phyloP scores from a whole-genome alignment of 345 rosid species.

The Litchi chinensis region DNA sequence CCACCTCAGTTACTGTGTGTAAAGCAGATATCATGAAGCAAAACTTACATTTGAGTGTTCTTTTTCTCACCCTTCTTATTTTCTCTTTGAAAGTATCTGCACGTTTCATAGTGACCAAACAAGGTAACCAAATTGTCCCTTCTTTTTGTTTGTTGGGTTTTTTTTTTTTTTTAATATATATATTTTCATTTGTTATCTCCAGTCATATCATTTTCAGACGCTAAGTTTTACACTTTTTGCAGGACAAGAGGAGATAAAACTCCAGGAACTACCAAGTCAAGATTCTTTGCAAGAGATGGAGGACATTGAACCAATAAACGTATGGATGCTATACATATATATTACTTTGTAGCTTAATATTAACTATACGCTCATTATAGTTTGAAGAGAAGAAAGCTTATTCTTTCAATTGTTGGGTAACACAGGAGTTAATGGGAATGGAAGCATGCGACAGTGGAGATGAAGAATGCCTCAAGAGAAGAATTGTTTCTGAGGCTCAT shows the following conservation, averaged over 20 bases:
- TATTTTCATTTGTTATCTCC: too few species aligned
- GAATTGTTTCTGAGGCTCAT: constrained; percentile 68
- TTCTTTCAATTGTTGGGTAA: background rate
- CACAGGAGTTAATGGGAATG: constrained; percentile 53
- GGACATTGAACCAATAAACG: constrained; percentile 34
- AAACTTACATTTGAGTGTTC: constrained; percentile 28
- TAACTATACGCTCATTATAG: too few species aligned
- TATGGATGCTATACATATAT: constrained; percentile 14
- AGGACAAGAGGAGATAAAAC: constrained; percentile 38
- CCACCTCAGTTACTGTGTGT: background rate
- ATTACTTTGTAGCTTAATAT: background rate
- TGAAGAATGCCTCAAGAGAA: constrained; percentile 66
- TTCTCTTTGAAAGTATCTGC: constrained; percentile 40
- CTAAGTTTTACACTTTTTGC: background rate
- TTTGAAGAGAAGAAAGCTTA: background rate
- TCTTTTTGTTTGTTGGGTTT: constrained; percentile 11
- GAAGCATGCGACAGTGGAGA: constrained; percentile 52
- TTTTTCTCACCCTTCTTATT: constrained; percentile 40
- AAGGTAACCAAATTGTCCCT: constrained; percentile 20
- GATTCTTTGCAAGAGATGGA: constrained; percentile 28
- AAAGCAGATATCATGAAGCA: constrained; percentile 48
- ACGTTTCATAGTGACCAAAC: constrained; percentile 27
- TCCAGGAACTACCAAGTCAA: constrained; percentile 22
- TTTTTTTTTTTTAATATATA: too few species aligned
- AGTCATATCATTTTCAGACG: background rate